These are phyloP conservation scores for Schizophyllum amplum DNA, from an alignment of 1,284 basidiomycete species.

Conservation along the genomic window DNA sequence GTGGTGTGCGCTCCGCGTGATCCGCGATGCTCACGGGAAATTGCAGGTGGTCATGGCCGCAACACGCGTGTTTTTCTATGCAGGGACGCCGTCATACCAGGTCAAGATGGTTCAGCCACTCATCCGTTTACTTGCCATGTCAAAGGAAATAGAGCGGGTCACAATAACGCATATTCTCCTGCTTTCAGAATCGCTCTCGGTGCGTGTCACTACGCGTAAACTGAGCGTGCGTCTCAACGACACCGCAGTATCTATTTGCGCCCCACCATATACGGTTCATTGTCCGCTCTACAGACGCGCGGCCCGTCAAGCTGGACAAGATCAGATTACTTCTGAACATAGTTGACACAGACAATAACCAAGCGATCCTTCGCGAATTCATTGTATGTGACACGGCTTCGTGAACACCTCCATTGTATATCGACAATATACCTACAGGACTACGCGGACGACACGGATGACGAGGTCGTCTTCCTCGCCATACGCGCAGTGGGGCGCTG, in stretches of 20 bases:
- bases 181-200: conserved; percentile 55
- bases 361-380: conserved; percentile 70
- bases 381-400: conserved; percentile 43
- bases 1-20: conserved; percentile 15
- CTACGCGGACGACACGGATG: conserved; percentile 68
- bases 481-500: conserved; percentile 75
- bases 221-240: conserved; percentile 3
- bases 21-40: background rate
- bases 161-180: conserved; percentile 64
- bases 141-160: conserved; percentile 64
- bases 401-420: background rate
- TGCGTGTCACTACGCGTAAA: conserved; percentile 28
- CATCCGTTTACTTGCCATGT: conserved; percentile 55
- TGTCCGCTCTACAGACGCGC: conserved; percentile 58
- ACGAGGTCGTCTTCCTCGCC: conserved; percentile 60
- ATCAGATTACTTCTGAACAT: conserved; percentile 63
- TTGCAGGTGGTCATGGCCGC: conserved; percentile 71
- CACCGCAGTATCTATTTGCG: conserved; percentile 46
- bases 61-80: conserved; percentile 66
- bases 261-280: conserved; percentile 60
- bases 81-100: conserved; percentile 51
- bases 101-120: conserved; percentile 37
- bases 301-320: conserved; percentile 64
- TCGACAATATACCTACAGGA: conserved; percentile 43
- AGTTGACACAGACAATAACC: conserved; percentile 58